These are phyloP conservation scores for Solanum medicagineum DNA, from an alignment of 257 asterid genomes.

Conservation along the genomic window DNA sequence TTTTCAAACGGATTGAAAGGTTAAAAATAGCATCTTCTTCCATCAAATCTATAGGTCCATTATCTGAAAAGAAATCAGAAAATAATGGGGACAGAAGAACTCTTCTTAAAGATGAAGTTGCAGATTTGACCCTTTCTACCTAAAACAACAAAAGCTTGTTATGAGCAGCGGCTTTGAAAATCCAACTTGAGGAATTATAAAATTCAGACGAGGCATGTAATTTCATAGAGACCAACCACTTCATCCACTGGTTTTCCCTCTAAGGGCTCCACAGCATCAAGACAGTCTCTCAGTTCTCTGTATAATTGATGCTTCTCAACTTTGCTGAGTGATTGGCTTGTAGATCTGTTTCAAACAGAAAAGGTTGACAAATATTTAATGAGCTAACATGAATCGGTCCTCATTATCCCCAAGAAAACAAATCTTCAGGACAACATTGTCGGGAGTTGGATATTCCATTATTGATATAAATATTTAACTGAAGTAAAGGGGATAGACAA, in stretches of 20 bases:
- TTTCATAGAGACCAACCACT: constrained; percentile 50
- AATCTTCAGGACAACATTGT: neutral
- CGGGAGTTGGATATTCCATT: neutral
- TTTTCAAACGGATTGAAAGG: constrained; percentile 63
- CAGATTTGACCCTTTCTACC: constrained; percentile 75
- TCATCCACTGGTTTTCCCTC: constrained; percentile 68
- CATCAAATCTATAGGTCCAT: constrained; percentile 78
- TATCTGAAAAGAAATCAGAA: constrained; percentile 60
- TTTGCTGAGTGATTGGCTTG: constrained; percentile 41
- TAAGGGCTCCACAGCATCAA: constrained; percentile 67
- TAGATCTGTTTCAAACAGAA: constrained; percentile 41
- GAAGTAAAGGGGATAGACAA: constrained; percentile 27
- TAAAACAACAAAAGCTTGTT: constrained; percentile 15
- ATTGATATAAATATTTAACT: constrained; percentile 13
- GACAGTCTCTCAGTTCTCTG: constrained; percentile 59
- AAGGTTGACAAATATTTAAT: neutral
- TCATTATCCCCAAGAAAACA: neutral
- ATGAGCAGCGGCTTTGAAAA: constrained; percentile 1
- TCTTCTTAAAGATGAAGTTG: constrained; percentile 68
- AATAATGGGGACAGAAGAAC: constrained; percentile 71
- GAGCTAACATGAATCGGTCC: neutral
- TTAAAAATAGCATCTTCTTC: constrained; percentile 83
- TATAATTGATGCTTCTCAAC: constrained; percentile 56
- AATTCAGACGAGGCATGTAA: neutral
- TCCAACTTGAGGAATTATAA: neutral